phyloP scores from a whole-genome alignment of 208 protist genomes.

The Trypanosoma brucei region DNA sequence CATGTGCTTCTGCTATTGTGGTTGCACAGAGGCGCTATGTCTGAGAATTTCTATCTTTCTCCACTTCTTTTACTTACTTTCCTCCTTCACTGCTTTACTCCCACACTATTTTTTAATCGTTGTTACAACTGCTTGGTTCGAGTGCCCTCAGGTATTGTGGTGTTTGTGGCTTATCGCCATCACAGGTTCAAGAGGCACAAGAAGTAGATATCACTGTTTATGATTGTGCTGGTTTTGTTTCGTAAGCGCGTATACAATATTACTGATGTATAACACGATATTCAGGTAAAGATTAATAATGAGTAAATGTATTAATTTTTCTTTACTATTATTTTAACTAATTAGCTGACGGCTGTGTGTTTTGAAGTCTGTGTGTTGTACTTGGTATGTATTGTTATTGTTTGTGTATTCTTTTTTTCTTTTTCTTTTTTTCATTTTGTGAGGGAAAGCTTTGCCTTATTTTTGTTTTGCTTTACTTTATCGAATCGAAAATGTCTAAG shows the following conservation, averaged over 20 bases:
- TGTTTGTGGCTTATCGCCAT: background rate
- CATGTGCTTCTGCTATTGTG: background rate
- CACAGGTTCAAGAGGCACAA: constrained; percentile 21
- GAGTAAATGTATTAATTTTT: too few relatives aligned
- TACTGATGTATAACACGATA: constrained; percentile 26
- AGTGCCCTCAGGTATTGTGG: constrained; percentile 16
- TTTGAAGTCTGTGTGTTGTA: too few relatives aligned
- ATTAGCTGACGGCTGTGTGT: too few relatives aligned
- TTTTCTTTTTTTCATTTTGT: too few relatives aligned
- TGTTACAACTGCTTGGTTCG: background rate
- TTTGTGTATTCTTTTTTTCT: too few relatives aligned
- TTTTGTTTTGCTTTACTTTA: constrained; percentile 7
- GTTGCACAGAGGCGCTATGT: background rate
- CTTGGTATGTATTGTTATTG: too few relatives aligned
- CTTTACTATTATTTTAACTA: too few relatives aligned
- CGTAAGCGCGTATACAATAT: background rate
- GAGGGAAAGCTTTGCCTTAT: constrained; percentile 8
- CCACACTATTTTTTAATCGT: background rate
- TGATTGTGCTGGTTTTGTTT: too few relatives aligned
- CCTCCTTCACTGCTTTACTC: background rate
- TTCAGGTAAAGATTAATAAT: constrained; percentile 15
- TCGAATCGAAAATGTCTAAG: constrained; percentile 37
- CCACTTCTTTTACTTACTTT: background rate
- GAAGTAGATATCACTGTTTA: background rate
- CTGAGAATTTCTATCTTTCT: background rate